These are phyloP conservation scores for Zymoseptoria tritici DNA, from an alignment of 2,329 filamentous ascomycete species.

Conservation along the genomic window DNA sequence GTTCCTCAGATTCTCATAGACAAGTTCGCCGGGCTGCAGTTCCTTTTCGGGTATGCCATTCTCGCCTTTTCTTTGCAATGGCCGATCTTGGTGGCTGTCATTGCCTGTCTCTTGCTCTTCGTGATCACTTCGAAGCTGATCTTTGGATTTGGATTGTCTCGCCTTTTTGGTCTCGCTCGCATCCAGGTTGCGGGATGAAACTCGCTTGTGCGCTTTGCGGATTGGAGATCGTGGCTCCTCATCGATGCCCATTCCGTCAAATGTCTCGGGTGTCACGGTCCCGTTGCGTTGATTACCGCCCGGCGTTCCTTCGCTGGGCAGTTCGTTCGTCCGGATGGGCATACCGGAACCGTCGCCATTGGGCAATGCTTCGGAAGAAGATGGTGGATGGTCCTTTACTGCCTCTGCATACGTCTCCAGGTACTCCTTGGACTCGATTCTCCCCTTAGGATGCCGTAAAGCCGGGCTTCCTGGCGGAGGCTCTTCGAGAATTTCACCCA, in stretches of 20 bases:
- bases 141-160: background rate
- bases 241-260: conserved; percentile 25
- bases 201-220: conserved; percentile 24
- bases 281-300: background rate
- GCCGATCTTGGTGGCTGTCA: background rate
- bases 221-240: conserved; percentile 22
- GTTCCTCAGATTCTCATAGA: conserved; percentile 40
- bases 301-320: background rate
- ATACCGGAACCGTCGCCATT: conserved; percentile 17
- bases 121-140: background rate
- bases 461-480: conserved; percentile 24
- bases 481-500: conserved; percentile 25
- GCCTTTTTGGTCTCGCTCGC: conserved; percentile 11
- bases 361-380: conserved; percentile 8
- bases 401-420: conserved; percentile 19
- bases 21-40: conserved; percentile 21
- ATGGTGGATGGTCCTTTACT: conserved; percentile 15
- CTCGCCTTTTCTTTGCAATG: conserved; percentile 1
- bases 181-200: conserved; percentile 20
- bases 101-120: background rate
- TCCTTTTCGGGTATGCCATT: conserved; percentile 8
- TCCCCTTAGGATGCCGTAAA: conserved; percentile 23
- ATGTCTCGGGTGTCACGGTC: conserved; percentile 16
- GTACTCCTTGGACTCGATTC: conserved; percentile 20
- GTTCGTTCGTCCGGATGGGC: conserved; percentile 7